Percentiles rank a stretch among this genome's conserved stretches.
Conservation (phyloP, 2,329 filamentous ascomycete species). For the Huntiella savannae region DNA sequence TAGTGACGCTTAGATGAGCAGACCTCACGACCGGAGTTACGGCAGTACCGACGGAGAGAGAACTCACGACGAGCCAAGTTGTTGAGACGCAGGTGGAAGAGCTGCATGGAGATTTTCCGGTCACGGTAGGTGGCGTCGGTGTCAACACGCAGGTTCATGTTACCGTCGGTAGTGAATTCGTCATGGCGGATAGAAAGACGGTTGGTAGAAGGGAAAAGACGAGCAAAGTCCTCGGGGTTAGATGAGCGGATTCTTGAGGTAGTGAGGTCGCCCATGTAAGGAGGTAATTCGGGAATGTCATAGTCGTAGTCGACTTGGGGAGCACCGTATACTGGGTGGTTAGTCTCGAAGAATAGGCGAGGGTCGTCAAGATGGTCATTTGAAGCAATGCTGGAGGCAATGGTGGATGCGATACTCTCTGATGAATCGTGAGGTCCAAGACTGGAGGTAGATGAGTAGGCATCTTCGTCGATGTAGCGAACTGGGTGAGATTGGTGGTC, state of each 20-base stretch:
- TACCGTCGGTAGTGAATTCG: constrained; percentile 74
- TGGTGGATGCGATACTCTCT: constrained; percentile 64
- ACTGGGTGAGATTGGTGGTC: background rate
- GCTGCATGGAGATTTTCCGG: constrained; percentile 47
- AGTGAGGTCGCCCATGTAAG: constrained; percentile 41
- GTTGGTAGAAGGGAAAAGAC: constrained; percentile 70
- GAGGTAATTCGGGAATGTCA: constrained; percentile 34
- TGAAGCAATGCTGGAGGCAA: constrained; percentile 42
- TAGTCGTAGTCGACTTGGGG: constrained; percentile 14
- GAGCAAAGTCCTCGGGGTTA: constrained; percentile 62
- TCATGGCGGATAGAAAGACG: constrained; percentile 74
- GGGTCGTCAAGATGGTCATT: constrained; percentile 21
- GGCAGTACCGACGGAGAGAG: constrained; percentile 76
- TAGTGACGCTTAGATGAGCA: constrained; percentile 66
- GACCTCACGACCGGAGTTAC: constrained; percentile 82
- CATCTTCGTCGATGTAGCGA: constrained; percentile 12
- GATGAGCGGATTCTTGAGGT: constrained; percentile 53
- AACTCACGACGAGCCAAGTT: constrained; percentile 74
- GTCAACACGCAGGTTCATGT: constrained; percentile 89
- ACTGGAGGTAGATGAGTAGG: constrained; percentile 15
- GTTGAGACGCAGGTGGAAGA: constrained; percentile 92
- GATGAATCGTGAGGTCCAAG: constrained; percentile 40
- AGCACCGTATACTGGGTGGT: background rate
- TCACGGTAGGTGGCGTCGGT: constrained; percentile 45
- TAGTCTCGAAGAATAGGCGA: background rate